Conservation (phyloP, 257 asterid species). For the Gentiana macrophylla region DNA sequence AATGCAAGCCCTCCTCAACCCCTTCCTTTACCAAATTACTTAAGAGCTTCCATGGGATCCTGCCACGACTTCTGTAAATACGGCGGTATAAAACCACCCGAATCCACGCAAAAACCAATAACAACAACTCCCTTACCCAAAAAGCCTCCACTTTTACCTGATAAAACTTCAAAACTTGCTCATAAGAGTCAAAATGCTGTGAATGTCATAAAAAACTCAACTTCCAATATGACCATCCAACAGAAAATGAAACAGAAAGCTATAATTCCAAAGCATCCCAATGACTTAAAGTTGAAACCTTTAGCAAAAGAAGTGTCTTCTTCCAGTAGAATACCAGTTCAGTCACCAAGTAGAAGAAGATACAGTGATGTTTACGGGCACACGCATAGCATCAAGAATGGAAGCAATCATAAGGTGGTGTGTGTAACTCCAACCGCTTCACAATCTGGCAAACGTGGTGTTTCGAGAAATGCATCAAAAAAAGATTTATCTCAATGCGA, state of each 20-base stretch:
- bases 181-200: constrained; percentile 5
- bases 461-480: constrained; percentile 2
- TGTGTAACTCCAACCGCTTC: constrained; percentile 1
- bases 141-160: background rate
- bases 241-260: constrained; percentile 1
- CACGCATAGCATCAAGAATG: background rate
- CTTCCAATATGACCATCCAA: background rate
- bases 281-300: constrained; percentile 12
- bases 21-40: constrained; percentile 11
- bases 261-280: constrained; percentile 9
- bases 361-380: constrained; percentile 1
- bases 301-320: background rate
- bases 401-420: constrained; percentile 2
- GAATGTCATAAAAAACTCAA: background rate
- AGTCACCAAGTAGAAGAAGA: constrained; percentile 6
- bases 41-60: constrained; percentile 20
- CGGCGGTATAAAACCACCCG: constrained; percentile 11
- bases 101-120: background rate
- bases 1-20: constrained; percentile 4
- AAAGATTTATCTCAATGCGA: background rate
- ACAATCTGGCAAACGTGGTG: constrained; percentile 1
- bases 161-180: background rate
- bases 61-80: constrained; percentile 22
- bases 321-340: background rate
- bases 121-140: background rate